Evolutionary conservation across 2,329 filamentous ascomycete genomes (phyloP).

Genomic region (Lecanicillium sp.): DNA sequence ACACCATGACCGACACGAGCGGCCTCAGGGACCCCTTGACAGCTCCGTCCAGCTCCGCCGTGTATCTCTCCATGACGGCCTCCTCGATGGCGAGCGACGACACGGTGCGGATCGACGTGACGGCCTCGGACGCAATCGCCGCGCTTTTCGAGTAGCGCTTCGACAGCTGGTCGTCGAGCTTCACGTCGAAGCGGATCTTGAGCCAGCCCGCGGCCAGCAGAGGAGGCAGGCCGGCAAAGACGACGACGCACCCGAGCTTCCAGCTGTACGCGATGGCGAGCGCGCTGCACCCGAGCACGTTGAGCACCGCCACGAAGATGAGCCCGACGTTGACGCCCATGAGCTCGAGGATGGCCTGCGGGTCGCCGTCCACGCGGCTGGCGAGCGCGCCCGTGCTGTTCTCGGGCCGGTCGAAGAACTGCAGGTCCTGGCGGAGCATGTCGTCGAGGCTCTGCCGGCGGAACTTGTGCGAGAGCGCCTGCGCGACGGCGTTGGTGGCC

Average conservation of each 20-base stretch:
- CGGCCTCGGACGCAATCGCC: constrained; percentile 39
- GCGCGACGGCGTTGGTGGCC: constrained; percentile 28
- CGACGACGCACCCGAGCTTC: constrained; percentile 39
- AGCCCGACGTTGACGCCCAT: constrained; percentile 37
- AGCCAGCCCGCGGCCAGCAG: constrained; percentile 35
- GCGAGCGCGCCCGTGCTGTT: constrained; percentile 30
- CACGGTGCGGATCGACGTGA: constrained; percentile 39
- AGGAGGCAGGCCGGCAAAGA: constrained; percentile 36
- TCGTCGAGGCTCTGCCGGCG: constrained; percentile 24
- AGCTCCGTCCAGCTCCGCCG: constrained; percentile 23
- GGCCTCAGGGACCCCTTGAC: constrained; percentile 23
- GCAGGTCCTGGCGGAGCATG: constrained; percentile 35
- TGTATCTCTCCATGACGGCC: constrained; percentile 28
- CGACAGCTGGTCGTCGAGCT: constrained; percentile 31
- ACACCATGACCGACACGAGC: constrained; percentile 29
- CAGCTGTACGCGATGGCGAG: constrained; percentile 37
- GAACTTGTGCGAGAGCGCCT: constrained; percentile 22
- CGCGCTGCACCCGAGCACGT: constrained; percentile 32
- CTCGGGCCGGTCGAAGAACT: constrained; percentile 29
- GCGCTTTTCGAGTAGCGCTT: constrained; percentile 35
- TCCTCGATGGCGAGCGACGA: constrained; percentile 33
- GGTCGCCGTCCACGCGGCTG: constrained; percentile 25
- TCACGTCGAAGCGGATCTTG: constrained; percentile 38
- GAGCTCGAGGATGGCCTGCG: constrained; percentile 40
- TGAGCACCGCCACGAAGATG: constrained; percentile 36